Base-by-base conservation (phyloP, 768 basidiomycete genomes). In the Amanita inopinata region DNA sequence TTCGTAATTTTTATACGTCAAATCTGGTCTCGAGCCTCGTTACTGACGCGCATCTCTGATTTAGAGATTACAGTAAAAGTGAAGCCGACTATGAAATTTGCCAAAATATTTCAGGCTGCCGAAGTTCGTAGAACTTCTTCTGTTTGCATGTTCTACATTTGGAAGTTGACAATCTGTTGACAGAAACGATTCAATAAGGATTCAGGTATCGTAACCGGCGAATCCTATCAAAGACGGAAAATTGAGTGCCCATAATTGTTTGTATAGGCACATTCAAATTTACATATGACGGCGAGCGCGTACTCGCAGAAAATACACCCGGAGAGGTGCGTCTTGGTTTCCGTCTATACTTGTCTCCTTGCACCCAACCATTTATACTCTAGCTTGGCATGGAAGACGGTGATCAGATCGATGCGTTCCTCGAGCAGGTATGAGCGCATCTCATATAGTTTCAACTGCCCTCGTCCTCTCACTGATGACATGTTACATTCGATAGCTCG, bases 61-160 rank as follows among this genome's bases (percentile, higher is more conserved):
- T 9, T 35, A 83, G 81, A 69, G 6, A 75, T 80, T 22, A 79
- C 74, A 3, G 72, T 84, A 3, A 83, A 83, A 55, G 80, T 82
- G 8, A 81, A 78, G 46, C 47, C 67, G 1, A 74, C 71, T 25
- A 42, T 82, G 43, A 24, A 11, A 23, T 37, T 37, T 37, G 0
- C 18, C 23, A 83, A 82, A 58, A 74, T 82, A 18, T 82, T 83
- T 45, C 69, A 76, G 12, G 80, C 78, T 11, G 75, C 76, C 1
- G 76, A 80, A 68, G 81, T 81, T 49, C 17, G 72, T 63, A 5
- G 11, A 24, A 33, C 20, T 24, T 7, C 7, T 25, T 14, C 32
- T 24, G 38, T 23, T 28, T 39, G 20, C 31, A 7, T 11, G 5
- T 14, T 24, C 6, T 19, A 14, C 12, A 19, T 24, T 9, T 27